A percentile compares a stretch with the other conserved stretches of the same genome.
These are phyloP conservation scores for Maudiozyma bulderi DNA, from an alignment of 805 yeast species.

Conservation along the genomic window DNA sequence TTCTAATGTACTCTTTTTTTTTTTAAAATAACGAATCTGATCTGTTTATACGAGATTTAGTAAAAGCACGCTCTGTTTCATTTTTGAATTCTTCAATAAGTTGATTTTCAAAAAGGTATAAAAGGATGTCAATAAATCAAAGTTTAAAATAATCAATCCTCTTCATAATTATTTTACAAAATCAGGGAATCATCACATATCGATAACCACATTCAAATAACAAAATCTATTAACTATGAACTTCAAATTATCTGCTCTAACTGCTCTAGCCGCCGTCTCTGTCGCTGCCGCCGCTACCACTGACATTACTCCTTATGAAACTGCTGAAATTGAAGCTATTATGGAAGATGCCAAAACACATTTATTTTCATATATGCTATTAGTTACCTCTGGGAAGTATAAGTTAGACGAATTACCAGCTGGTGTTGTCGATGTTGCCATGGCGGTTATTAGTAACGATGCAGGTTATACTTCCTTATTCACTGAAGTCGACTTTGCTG, in stretches of 20 bases:
- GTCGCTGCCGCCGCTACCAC: constrained; percentile 6
- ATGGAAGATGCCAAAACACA: constrained; percentile 9
- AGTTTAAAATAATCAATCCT: neutral
- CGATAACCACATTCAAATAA: neutral
- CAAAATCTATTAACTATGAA: neutral
- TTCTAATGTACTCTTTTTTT: no score
- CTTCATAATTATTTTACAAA: neutral
- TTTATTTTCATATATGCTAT: constrained; percentile 6
- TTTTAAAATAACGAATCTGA: no score
- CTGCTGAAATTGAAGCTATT: constrained; percentile 10
- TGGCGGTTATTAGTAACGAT: constrained; percentile 24
- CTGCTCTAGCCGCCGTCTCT: constrained; percentile 7
- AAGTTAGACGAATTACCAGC: constrained; percentile 9
- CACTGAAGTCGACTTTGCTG: constrained; percentile 17
- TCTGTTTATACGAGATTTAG: no score
- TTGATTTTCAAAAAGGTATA: neutral
- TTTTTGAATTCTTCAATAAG: no score
- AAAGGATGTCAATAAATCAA: neutral
- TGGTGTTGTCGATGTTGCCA: constrained; percentile 8
- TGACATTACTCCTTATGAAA: constrained; percentile 5
- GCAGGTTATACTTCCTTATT: constrained; percentile 27
- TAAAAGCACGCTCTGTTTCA: no score
- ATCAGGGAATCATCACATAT: neutral
- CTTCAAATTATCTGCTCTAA: constrained; percentile 1
- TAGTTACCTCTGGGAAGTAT: constrained; percentile 3